phyloP scores from a whole-genome alignment of 2,329 filamentous ascomycete species.

The Fusarium sp. region DNA sequence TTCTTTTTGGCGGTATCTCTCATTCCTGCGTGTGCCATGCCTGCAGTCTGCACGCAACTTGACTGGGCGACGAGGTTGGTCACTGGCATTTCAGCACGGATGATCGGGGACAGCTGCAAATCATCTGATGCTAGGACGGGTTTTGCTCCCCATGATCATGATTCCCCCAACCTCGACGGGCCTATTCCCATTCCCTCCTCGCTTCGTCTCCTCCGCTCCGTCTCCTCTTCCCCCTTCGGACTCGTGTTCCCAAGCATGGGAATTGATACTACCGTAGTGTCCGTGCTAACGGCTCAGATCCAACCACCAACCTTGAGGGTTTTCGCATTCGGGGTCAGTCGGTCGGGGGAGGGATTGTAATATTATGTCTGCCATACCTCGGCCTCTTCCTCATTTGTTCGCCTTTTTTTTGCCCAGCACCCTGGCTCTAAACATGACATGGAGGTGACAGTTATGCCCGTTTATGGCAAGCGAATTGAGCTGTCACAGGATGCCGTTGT shows the following conservation, averaged over 20 bases:
- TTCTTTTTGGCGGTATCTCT: not conserved
- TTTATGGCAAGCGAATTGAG: not conserved
- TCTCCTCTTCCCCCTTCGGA: not conserved
- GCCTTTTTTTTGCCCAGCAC: not conserved
- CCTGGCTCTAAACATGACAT: conserved; percentile 14
- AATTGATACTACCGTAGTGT: conserved; percentile 8
- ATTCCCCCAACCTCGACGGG: conserved; percentile 6
- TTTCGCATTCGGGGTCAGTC: not conserved
- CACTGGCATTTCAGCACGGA: conserved; percentile 1
- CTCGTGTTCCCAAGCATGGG: conserved; percentile 3
- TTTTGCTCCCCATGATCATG: conserved; percentile 13
- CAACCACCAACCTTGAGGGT: conserved; percentile 3
- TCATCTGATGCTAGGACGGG: conserved; percentile 19
- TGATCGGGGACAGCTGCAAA: conserved; percentile 1
- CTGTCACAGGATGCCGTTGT: conserved; percentile 20
- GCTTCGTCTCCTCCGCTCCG: not conserved
- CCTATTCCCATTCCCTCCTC: not conserved
- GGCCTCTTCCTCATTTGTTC: conserved; percentile 3
- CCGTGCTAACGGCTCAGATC: conserved; percentile 9
- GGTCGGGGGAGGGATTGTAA: not conserved
- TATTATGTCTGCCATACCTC: not conserved
- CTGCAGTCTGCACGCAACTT: conserved; percentile 4
- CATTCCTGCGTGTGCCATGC: conserved; percentile 9
- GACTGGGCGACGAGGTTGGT: not conserved
- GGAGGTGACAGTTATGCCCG: conserved; percentile 7